These are phyloP conservation scores for Penicillium sp. DNA, from an alignment of 2,329 filamentous ascomycete genomes.

Conservation along the genomic window DNA sequence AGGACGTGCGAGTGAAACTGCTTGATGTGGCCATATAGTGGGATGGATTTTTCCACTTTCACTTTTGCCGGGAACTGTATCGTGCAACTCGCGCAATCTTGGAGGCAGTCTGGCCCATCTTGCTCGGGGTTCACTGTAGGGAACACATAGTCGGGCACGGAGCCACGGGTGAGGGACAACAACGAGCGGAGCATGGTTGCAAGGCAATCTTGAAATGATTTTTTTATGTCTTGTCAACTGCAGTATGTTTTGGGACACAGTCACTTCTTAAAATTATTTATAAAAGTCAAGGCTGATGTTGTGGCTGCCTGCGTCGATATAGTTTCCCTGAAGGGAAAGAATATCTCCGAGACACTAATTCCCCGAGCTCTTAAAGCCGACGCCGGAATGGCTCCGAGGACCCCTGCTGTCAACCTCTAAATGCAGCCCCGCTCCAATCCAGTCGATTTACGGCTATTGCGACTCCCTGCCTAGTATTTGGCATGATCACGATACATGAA, in stretches of 20 bases:
- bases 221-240: neutral
- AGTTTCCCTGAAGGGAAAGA: neutral
- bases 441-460: neutral
- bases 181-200: slow-evolving; percentile 36
- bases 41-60: slow-evolving; percentile 36
- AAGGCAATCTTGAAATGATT: neutral
- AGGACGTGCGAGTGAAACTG: slow-evolving; percentile 41
- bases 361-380: slow-evolving; percentile 18
- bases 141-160: slow-evolving; percentile 38
- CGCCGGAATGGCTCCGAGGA: neutral
- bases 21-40: slow-evolving; percentile 44
- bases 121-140: slow-evolving; percentile 39
- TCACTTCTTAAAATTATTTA: neutral
- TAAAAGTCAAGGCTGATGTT: neutral
- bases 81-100: slow-evolving; percentile 45
- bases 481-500: neutral
- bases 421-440: neutral
- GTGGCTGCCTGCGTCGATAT: slow-evolving; percentile 15
- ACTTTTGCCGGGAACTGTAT: slow-evolving; percentile 41
- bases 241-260: no score
- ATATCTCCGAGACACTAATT: slow-evolving; percentile 14
- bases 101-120: slow-evolving; percentile 42
- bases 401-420: neutral
- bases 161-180: slow-evolving; percentile 33
- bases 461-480: neutral